These are phyloP conservation scores for Lipomyces spencermartinsiae DNA, from an alignment of 805 yeast species.

Conservation along the genomic window DNA sequence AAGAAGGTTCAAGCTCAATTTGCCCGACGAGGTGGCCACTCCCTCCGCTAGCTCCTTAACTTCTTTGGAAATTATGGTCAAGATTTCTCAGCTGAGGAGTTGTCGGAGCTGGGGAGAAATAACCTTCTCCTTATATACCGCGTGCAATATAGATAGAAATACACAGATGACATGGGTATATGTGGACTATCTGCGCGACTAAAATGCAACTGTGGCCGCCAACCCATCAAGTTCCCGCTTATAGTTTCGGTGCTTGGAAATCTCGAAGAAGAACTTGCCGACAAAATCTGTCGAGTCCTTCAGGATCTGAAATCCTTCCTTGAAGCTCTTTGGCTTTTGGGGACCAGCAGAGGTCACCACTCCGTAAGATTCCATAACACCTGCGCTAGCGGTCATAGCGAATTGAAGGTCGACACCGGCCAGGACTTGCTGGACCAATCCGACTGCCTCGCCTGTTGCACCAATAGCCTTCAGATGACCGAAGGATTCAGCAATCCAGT, in stretches of 20 bases:
- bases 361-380: slow-evolving; percentile 12
- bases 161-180: neutral
- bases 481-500: slow-evolving; percentile 18
- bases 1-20: no score
- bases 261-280: slow-evolving; percentile 1
- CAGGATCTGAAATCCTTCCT: slow-evolving; percentile 8
- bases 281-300: slow-evolving; percentile 8
- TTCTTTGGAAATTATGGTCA: no score
- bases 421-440: slow-evolving; percentile 2
- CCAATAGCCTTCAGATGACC: slow-evolving; percentile 20
- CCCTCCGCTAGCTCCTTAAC: no score
- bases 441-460: slow-evolving; percentile 16
- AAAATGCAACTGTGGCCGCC: slow-evolving; percentile 11
- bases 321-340: slow-evolving; percentile 6
- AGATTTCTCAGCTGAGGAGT: no score
- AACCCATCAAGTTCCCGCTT: slow-evolving; percentile 16
- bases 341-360: slow-evolving; percentile 9
- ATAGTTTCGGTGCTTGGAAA: slow-evolving; percentile 16
- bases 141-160: no score
- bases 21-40: no score
- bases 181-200: neutral
- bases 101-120: no score
- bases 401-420: slow-evolving; percentile 9
- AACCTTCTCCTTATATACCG: no score
- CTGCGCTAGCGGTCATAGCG: neutral